A percentile compares a stretch with the other conserved stretches of the same genome.
Conservation (phyloP, 352 stramenopile genomes). For the Globisporangium cederbergense region DNA sequence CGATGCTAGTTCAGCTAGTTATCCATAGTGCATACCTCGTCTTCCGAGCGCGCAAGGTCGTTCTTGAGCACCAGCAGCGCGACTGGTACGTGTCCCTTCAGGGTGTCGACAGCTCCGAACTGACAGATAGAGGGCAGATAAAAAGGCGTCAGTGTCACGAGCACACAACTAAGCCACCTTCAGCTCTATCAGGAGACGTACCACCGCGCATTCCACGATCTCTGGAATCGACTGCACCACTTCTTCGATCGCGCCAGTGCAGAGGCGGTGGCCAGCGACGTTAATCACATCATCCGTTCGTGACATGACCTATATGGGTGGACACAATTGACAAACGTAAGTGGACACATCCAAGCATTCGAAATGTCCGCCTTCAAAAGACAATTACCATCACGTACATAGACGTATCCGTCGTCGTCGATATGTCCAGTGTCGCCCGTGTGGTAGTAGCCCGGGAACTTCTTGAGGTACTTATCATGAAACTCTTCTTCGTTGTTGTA, state of each 20-base stretch:
- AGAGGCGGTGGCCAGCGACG: slow-evolving; percentile 83
- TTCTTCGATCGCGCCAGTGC: slow-evolving; percentile 88
- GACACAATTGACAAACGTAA: background rate
- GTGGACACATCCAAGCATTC: background rate
- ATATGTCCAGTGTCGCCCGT: slow-evolving; percentile 86
- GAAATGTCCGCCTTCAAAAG: too few species aligned
- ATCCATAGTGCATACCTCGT: slow-evolving; percentile 13
- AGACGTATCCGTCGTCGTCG: slow-evolving; percentile 89
- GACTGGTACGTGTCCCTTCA: slow-evolving; percentile 33
- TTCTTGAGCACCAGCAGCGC: slow-evolving; percentile 32
- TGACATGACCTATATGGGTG: slow-evolving; percentile 73
- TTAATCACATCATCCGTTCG: slow-evolving; percentile 92
- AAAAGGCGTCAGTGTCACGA: background rate
- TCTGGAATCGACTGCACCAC: slow-evolving; percentile 78
- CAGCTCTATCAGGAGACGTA: slow-evolving; percentile 16
- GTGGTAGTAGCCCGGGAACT: slow-evolving; percentile 87
- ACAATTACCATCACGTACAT: background rate
- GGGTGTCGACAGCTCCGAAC: slow-evolving; percentile 21
- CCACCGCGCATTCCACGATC: slow-evolving; percentile 87
- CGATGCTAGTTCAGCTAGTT: background rate
- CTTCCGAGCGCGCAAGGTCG: slow-evolving; percentile 19
- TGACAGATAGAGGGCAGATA: background rate
- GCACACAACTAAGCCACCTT: background rate
- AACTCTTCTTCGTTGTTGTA: slow-evolving; percentile 86
- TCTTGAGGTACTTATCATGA: slow-evolving; percentile 75